Percentiles rank a stretch among this genome's conserved stretches.
phyloP scores from a whole-genome alignment of 2,329 filamentous ascomycete species.

The Epichloe hybrida region DNA sequence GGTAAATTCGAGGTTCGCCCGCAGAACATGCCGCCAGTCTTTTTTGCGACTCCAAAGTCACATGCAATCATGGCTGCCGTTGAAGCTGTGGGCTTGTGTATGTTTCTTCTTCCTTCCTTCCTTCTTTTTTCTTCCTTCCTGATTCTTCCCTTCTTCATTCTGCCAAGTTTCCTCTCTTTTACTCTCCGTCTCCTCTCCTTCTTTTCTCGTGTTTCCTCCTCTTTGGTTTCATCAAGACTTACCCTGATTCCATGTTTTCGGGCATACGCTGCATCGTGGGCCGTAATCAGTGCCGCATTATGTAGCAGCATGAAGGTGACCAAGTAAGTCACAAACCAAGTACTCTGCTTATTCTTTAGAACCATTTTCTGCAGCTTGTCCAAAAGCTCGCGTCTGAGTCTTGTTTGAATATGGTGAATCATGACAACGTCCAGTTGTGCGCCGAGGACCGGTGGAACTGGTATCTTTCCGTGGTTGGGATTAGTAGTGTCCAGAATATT shows the following conservation, averaged over 20 bases:
- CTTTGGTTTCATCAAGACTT: slow-evolving; percentile 13
- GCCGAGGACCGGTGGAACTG: slow-evolving; percentile 48
- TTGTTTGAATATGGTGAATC: slow-evolving; percentile 45
- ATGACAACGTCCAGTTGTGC: slow-evolving; percentile 48
- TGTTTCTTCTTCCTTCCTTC: not conserved
- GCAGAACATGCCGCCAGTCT: not conserved
- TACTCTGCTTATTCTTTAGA: slow-evolving; percentile 41
- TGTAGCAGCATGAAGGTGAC: slow-evolving; percentile 49
- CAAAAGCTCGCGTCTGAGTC: slow-evolving; percentile 38
- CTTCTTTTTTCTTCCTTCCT: too few species aligned
- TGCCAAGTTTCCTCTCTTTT: not conserved
- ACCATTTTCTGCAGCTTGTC: slow-evolving; percentile 45
- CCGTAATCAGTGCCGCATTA: slow-evolving; percentile 48
- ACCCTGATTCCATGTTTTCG: slow-evolving; percentile 46
- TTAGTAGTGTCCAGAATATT: slow-evolving; percentile 42
- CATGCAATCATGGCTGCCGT: not conserved
- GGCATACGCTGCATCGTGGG: slow-evolving; percentile 46
- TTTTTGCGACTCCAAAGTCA: not conserved
- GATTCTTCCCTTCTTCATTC: too few species aligned
- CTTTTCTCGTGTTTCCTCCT: not conserved
- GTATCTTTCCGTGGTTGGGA: slow-evolving; percentile 41
- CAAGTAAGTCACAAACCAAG: slow-evolving; percentile 48
- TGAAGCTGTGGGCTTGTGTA: not conserved
- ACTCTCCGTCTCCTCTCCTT: not conserved
- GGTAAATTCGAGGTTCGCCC: not conserved